Base-by-base conservation (phyloP, 129 eudicot genomes). In the Flaveria ramosissima region DNA sequence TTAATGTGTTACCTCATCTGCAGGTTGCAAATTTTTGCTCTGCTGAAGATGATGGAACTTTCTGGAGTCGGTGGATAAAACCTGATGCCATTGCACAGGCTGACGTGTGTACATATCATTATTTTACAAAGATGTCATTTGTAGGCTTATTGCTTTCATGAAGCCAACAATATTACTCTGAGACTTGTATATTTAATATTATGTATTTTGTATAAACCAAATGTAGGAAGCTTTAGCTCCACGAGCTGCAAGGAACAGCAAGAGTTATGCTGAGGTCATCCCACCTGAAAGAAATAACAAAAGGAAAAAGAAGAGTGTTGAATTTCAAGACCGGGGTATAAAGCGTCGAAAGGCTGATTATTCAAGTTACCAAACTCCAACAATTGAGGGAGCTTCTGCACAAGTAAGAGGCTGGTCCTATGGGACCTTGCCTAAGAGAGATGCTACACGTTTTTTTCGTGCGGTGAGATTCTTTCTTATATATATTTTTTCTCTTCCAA, bases 61-160 rank as follows among this genome's bases (percentile, higher is more conserved):
- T 95, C 59, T 95, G 99, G 99, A 95, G 99, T 85, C 90, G 99
- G 46, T 89, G 94, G 99, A 95, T 95, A 63, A 95, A 92, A 80
- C 96, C 97, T 45, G 99, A 95, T 43, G 90, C 97, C 73, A 46
- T 92, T 73, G 59, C 89, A 27, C 99, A 92, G 60, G 96, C 99
- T 59, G 95, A 95, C n/a, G 99, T 95, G 81, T 16, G 75, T 21
- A 39, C 19, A 30, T 62, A 19, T 63, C 51, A 4, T 32, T 63
- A 13, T 62, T 42, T 6, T 30, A 51, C 20, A 57, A 7, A 26
- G 41, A 6, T 30, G 36, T 75, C 67, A 36, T 62, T 56, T 23
- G 42, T 60, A n/a, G 75, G 16, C 74, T 27, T 68, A 27, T 71
- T 61, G 70, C 68, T 63, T 47, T 59, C 1, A 2, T 75, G 70